phyloP scores from a whole-genome alignment of 371 early-diverging fungal species.

The Blastocladiella emersonii region DNA sequence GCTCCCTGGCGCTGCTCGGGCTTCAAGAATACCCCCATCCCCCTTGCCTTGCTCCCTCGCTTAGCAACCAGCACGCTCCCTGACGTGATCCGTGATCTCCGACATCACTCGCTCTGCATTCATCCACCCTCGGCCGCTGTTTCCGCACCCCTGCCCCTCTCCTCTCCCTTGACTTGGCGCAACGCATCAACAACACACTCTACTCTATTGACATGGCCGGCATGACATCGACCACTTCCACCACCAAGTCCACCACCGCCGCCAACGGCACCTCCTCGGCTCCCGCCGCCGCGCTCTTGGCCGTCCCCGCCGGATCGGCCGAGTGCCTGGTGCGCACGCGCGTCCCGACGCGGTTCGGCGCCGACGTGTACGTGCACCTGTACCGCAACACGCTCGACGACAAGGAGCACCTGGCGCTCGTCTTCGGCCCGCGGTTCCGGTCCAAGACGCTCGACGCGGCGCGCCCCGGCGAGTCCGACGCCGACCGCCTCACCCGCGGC shows the following conservation, averaged over 20 bases:
- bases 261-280: background rate
- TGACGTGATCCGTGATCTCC: too few relatives aligned
- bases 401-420: conserved; percentile 86
- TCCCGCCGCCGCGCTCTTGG: background rate
- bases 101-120: too few relatives aligned
- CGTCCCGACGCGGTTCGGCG: conserved; percentile 68
- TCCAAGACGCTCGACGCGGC: conserved; percentile 49
- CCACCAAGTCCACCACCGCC: background rate
- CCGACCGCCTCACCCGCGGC: conserved; percentile 63
- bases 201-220: too few relatives aligned
- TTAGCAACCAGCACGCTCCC: too few relatives aligned
- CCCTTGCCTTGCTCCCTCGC: too few relatives aligned
- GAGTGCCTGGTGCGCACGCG: conserved; percentile 68
- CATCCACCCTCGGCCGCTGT: too few relatives aligned
- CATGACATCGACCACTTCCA: too few relatives aligned
- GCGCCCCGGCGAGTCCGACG: conserved; percentile 53
- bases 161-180: too few relatives aligned
- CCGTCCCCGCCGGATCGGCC: conserved; percentile 7
- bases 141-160: too few relatives aligned
- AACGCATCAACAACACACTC: too few relatives aligned
- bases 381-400: conserved; percentile 71
- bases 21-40: too few relatives aligned
- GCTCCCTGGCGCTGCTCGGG: too few relatives aligned
- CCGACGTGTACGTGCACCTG: conserved; percentile 68
- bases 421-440: conserved; percentile 69